A percentile compares a stretch with the other conserved stretches of the same genome.
These are phyloP conservation scores for Rachicladosporium sp. DNA, from an alignment of 2,329 filamentous ascomycete species.

Conservation along the genomic window DNA sequence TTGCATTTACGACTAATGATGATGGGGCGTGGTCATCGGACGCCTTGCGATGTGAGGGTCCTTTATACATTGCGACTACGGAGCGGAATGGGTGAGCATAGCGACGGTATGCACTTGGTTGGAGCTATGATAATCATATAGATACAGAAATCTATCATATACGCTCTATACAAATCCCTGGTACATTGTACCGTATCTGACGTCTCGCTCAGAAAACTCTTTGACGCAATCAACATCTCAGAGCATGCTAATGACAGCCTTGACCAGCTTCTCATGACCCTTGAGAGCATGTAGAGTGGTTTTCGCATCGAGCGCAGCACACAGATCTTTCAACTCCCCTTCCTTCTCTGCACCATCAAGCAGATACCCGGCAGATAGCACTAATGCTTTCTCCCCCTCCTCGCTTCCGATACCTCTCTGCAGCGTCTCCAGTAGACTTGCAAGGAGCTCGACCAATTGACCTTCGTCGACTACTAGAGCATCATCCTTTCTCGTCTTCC, in stretches of 20 bases:
- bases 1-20: no score
- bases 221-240: conserved; percentile 2
- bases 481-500: conserved; percentile 48
- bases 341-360: conserved; percentile 57
- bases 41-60: no score
- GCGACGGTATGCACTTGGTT: no score
- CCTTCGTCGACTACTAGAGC: conserved; percentile 51
- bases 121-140: no score
- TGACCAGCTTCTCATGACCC: conserved; percentile 22
- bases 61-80: no score
- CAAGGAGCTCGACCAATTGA: conserved; percentile 69
- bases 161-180: no score
- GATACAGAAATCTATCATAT: no score
- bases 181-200: no score
- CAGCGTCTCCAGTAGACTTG: conserved; percentile 67
- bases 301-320: conserved; percentile 62
- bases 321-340: conserved; percentile 69
- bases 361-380: conserved; percentile 65
- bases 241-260: conserved; percentile 18
- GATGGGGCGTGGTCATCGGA: no score
- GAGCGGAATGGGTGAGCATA: no score
- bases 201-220: no score
- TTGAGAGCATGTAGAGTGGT: conserved; percentile 42
- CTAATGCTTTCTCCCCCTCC: conserved; percentile 64
- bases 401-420: conserved; percentile 25